Base-by-base conservation (phyloP, 306 rosid species). In the Psophocarpus tetragonolobus region DNA sequence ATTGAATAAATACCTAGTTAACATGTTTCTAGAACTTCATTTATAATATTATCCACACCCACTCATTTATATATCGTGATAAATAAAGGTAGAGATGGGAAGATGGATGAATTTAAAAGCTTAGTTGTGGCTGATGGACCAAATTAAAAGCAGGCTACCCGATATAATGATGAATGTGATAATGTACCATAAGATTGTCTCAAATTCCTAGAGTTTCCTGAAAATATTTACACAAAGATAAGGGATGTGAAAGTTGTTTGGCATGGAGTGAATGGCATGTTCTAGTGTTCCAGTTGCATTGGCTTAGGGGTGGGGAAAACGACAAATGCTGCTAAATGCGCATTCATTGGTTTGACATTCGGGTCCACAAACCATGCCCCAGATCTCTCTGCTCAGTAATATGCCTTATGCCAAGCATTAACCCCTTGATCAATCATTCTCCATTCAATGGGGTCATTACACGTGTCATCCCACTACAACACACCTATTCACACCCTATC, bases 241-340 rank as follows among this genome's bases (percentile, higher is more conserved):
- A 63, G 81, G 80, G 69, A 18, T 26, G 47, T 0, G 68, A 84
- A 84, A 84, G 80, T 83, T 45, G 79, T 85, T 90, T 87, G 94
- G 85, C 88, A 61, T 58, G 6, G 77, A 73, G 86, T 80, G 87
- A 1, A 72, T 81, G 85, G 80, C 90, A 84, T 87, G 23, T 89
- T 78, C 29, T 62, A 68, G 60, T n/a, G n/a, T n/a, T n/a, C n/a
- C 73, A 60, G 74, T 36, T 41, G 33, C 7, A 35, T 26, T 36
- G 66, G 18, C 51, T 56, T 61, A 29, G n/a, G 62, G 18, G 18
- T 18, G 42, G 0, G 67, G 84, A 84, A 84, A 36, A 57, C 83
- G 83, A 87, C 83, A 83, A 83, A 74, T 32, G 11, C 68, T 80
- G 81, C 78, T 50, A 29, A 26, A 48, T 63, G 21, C 54, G 71